Base-by-base conservation (phyloP, 2,329 filamentous ascomycete species). In the Neopestalotiopsis sp. region DNA sequence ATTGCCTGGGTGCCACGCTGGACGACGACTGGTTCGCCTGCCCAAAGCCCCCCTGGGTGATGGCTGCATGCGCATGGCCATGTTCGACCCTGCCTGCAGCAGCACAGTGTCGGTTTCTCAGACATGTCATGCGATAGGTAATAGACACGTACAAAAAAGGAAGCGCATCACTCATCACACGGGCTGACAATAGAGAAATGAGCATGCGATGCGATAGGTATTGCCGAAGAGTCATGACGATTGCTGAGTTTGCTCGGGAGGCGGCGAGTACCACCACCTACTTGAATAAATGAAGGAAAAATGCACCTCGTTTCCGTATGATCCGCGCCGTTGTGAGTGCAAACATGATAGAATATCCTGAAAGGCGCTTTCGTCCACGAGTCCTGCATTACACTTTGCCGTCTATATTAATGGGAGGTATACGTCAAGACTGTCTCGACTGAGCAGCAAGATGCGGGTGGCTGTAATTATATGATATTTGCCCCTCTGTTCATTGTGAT, bases 61-160 rank as follows among this genome's bases (percentile, higher is more conserved):
- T 63, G 58, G 34, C 20, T 67, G 59, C 66, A 63, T 67, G 32
- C 12, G 28, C 63, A 56, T 65, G 63, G 56, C 65, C 30, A 20
- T 67, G 52, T 42, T 52, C 38, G 66, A 67, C 66, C 58, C 58
- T 67, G 58, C 32, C 40, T 52, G 58, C 45, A 56, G 57, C 45
- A 56, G 38, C 32, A 62, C 57, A 62, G 34, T 62, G 66, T 56
- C 24, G 34, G 20, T 52, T 34, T 52, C 20, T 20, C 17, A 28
- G 40, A 17, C n/a, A 6, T 42, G 58, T 32, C 52, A 24, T 52
- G 45, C 45, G 45, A 52, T 13, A 52, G 17, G 45, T 52, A 52
- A 52, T 52, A 52, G 45, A n/a, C 14, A 52, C 45, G 45, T n/a
- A 52, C 45, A 52, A n/a, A 52, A 52, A 58, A 56, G 20, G 10